Evolutionary conservation across 495 filamentous ascomycete genomes (phyloP).

Genomic region (Aspergillus hancockii): DNA sequence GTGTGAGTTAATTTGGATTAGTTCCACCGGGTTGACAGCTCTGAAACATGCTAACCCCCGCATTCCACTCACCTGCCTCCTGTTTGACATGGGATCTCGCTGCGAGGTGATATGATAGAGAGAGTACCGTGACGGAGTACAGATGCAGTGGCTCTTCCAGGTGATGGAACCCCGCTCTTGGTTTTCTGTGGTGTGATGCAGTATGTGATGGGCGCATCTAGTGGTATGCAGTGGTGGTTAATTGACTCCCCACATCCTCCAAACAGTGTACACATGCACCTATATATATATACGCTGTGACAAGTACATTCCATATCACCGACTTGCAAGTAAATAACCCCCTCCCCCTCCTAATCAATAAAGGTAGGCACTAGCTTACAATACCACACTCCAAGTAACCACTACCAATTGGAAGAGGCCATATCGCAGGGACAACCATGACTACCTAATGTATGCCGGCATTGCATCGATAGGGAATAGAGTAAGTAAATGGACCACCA

Average conservation of each 20-base stretch:
- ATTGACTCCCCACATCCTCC: not conserved
- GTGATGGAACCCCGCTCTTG: not conserved
- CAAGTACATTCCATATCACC: not conserved
- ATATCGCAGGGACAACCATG: too few species aligned
- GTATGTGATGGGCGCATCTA: not conserved
- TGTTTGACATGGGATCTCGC: conserved; percentile 9
- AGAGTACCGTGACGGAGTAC: too few species aligned
- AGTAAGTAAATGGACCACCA: too few species aligned
- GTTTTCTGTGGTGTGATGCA: not conserved
- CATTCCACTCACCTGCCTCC: conserved; percentile 21
- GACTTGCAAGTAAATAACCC: not conserved
- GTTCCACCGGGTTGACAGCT: conserved; percentile 17
- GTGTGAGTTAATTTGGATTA: conserved; percentile 10
- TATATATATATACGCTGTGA: not conserved
- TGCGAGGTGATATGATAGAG: not conserved
- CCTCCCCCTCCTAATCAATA: not conserved
- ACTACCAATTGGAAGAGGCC: too few species aligned
- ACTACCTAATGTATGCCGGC: too few species aligned
- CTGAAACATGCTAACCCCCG: conserved; percentile 28
- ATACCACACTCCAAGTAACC: not conserved
- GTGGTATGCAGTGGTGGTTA: not conserved
- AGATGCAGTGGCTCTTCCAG: not conserved
- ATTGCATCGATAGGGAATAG: too few species aligned
- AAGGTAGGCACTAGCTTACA: not conserved
- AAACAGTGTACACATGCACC: not conserved